Conservation (phyloP, 306 rosid species). For the Malus asiatica region DNA sequence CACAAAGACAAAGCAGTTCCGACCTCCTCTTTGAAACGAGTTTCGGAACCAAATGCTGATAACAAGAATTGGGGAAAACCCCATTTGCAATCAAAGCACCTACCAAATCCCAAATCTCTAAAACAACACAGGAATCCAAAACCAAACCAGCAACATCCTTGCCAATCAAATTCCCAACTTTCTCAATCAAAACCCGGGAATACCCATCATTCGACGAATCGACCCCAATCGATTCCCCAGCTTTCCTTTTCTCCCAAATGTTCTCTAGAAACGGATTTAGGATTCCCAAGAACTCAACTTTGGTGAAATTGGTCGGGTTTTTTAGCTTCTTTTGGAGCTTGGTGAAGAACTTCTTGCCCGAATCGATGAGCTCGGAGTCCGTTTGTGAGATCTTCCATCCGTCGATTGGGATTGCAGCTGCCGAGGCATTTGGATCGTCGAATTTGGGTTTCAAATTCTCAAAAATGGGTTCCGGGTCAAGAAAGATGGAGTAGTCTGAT, state of each 20-base stretch:
- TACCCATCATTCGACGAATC: conserved; percentile 25
- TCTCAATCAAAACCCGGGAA: conserved; percentile 37
- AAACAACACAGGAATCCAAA: conserved; percentile 52
- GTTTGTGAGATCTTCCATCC: conserved; percentile 59
- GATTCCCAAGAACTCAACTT: conserved; percentile 38
- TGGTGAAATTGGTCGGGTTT: conserved; percentile 23
- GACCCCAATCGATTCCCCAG: conserved; percentile 31
- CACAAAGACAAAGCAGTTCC: conserved; percentile 55
- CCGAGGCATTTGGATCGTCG: conserved; percentile 28
- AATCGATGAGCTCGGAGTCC: conserved; percentile 41
- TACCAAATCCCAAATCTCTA: conserved; percentile 72
- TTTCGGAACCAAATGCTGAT: conserved; percentile 33
- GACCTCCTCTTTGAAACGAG: conserved; percentile 55
- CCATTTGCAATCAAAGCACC: conserved; percentile 54
- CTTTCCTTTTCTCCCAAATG: conserved; percentile 19
- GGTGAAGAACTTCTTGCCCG: conserved; percentile 39
- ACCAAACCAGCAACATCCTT: conserved; percentile 50
- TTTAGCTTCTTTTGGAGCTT: conserved; percentile 43
- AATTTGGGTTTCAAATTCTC: conserved; percentile 38
- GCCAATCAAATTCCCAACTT: conserved; percentile 34
- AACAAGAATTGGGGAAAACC: conserved; percentile 40
- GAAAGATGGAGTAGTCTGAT: conserved; percentile 55
- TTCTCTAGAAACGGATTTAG: conserved; percentile 49
- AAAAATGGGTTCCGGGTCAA: conserved; percentile 49
- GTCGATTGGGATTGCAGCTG: conserved; percentile 30